Evolutionary conservation across 352 stramenopile genomes (phyloP).

Genomic region (Phytopythium mirpurense): DNA sequence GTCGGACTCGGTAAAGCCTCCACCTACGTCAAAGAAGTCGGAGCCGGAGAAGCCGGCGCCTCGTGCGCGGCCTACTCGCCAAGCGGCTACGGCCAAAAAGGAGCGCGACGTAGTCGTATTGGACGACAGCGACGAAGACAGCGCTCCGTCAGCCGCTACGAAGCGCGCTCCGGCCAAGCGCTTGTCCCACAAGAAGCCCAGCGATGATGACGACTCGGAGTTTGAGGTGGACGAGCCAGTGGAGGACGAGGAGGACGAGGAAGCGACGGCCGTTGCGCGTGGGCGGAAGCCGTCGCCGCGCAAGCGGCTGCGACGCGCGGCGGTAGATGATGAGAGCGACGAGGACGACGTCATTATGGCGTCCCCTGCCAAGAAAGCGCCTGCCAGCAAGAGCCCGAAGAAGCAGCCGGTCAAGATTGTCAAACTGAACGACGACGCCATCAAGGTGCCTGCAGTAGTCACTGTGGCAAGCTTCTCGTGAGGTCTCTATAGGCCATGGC

Average conservation of each 20-base stretch:
- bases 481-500: too few species aligned
- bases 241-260: constrained; percentile 4
- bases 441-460: too few species aligned
- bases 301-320: constrained; percentile 29
- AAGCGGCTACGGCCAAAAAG: constrained; percentile 28
- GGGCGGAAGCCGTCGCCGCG: constrained; percentile 12
- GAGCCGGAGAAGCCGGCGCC: constrained; percentile 25
- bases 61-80: constrained; percentile 14
- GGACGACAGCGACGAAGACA: constrained; percentile 42
- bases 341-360: constrained; percentile 12
- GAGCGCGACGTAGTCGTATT: constrained; percentile 50
- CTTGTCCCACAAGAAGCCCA: constrained; percentile 18
- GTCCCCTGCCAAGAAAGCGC: constrained; percentile 10
- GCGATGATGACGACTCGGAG: constrained; percentile 29
- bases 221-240: constrained; percentile 28
- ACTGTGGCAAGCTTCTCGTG: too few species aligned
- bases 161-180: constrained; percentile 18
- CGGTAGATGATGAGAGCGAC: constrained; percentile 20
- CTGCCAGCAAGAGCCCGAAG: constrained; percentile 5
- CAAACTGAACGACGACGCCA: constrained; percentile 12
- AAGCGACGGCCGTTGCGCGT: neutral
- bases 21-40: too few species aligned
- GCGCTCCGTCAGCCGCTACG: constrained; percentile 5
- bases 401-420: constrained; percentile 7
- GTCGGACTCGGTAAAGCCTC: too few species aligned